Evolutionary conservation across 2,329 filamentous ascomycete genomes (phyloP), one percentile per base, ranked within the genome.

Genomic region (Fusarium luffae): DNA sequence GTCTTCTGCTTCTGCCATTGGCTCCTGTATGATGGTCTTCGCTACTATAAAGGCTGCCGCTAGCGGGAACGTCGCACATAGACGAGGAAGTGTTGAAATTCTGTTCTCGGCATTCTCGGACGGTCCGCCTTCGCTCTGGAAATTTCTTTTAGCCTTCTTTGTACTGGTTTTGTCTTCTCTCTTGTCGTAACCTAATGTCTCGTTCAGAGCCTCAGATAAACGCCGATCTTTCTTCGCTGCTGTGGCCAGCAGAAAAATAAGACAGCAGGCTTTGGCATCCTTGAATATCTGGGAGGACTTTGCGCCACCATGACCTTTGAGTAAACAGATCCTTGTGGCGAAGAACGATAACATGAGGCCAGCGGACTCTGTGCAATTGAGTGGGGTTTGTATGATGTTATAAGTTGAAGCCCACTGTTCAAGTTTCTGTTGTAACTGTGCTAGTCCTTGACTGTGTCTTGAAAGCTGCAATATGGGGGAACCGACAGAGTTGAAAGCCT

Each of bases 211-310:
- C 7, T 71, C 62, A 7, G 37, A 47, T 21, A 75, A 54, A 4
- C 48, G 61, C 5, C 41, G 30, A 19, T 74, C 62, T 19, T 71
- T 60, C 32, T 61, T 61, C 18, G 60, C 40, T 18, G 70, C 23
- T 5, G 70, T 75, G n/a, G 70, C 69, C 3, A 68, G 46, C 14
- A 75, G 50, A 25, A 75, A 71, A 14, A 75, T 16, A 21, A 75
- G 57, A 19, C 74, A 75, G 23, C 72, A 71, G 18, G 69, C 63
- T 27, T 70, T 75, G n/a, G 74, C 69, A 54, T 75, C 71, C 28
- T 49, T 60, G 13, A 63, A 54, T 1, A 56, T 44, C 13, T 72
- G 46, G 13, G 42, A 21, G 11, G 63, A 27, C 11, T 51, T 63
- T 3, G 43, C 28, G 13, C 67, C 63, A 12, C 59, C 43, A 18